Conservation (phyloP, 1,284 basidiomycete genomes). For the Chondrostereum purpureum region DNA sequence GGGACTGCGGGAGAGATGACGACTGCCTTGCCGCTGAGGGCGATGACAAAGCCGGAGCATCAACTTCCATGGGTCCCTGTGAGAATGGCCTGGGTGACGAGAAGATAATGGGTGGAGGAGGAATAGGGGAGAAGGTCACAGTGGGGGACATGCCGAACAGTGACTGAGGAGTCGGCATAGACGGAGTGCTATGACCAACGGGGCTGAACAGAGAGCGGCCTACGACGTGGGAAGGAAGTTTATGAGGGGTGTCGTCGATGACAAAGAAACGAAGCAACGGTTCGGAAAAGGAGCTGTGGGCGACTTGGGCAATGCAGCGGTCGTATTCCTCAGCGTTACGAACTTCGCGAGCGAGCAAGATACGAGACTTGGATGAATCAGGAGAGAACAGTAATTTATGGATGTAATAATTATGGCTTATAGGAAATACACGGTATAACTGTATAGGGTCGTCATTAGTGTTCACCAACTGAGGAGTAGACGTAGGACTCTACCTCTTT, state of each 20-base stretch:
- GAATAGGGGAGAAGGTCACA: conserved; percentile 25
- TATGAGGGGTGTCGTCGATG: conserved; percentile 41
- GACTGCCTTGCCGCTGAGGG: conserved; percentile 16
- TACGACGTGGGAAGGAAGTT: conserved; percentile 21
- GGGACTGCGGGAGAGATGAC: conserved; percentile 14
- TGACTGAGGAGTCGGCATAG: conserved; percentile 2
- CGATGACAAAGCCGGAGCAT: conserved; percentile 11
- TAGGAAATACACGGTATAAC: conserved; percentile 65
- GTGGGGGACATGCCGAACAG: conserved; percentile 8
- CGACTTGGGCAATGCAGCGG: conserved; percentile 41
- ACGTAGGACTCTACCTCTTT: conserved; percentile 31
- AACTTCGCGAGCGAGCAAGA: conserved; percentile 57
- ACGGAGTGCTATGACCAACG: conserved; percentile 5
- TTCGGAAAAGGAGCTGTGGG: conserved; percentile 42
- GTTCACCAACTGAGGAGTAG: neutral
- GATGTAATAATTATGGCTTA: conserved; percentile 51
- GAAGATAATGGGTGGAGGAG: conserved; percentile 18
- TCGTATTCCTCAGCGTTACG: conserved; percentile 53
- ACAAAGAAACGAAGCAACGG: conserved; percentile 59
- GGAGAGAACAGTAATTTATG: conserved; percentile 63
- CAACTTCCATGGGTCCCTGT: conserved; percentile 22
- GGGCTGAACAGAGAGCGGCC: neutral
- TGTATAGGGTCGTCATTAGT: conserved; percentile 22
- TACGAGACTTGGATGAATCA: conserved; percentile 41
- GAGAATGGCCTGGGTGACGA: conserved; percentile 4